A percentile compares a stretch with the other conserved stretches of the same genome.
phyloP scores from a whole-genome alignment of 164 flowering plant species.

The Taxillus chinensis region DNA sequence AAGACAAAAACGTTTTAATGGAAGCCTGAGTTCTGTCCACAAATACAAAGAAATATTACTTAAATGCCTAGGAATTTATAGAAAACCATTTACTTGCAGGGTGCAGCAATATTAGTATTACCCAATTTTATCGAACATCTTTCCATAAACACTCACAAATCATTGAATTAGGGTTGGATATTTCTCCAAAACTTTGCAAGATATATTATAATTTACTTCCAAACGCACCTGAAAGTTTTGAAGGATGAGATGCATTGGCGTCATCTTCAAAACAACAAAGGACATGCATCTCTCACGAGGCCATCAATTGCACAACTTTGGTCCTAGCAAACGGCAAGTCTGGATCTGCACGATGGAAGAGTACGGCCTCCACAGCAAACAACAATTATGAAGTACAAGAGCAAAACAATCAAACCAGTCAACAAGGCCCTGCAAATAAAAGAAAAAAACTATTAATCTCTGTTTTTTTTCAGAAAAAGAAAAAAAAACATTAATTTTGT shows the following conservation, averaged over 20 bases:
- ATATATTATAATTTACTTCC: not conserved
- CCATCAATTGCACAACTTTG: constrained; percentile 5
- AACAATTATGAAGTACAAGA: constrained; percentile 78
- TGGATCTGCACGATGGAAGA: constrained; percentile 78
- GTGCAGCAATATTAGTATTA: too few species aligned
- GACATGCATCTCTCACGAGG: not conserved
- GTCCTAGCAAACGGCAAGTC: constrained; percentile 8
- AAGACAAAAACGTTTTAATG: too few species aligned
- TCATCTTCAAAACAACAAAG: constrained; percentile 1
- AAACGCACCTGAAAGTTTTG: constrained; percentile 3
- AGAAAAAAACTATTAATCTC: too few species aligned
- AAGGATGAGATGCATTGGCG: constrained; percentile 1
- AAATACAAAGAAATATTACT: too few species aligned
- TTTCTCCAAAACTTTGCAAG: constrained; percentile 1
- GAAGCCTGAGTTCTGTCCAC: too few species aligned
- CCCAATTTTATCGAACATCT: too few species aligned
- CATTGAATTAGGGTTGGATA: too few species aligned
- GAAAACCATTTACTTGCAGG: too few species aligned
- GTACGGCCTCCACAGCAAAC: constrained; percentile 86
- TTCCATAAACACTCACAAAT: too few species aligned
- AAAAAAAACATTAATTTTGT: not conserved
- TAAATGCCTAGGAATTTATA: too few species aligned
- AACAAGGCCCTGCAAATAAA: constrained; percentile 52
- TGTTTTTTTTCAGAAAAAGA: not conserved
- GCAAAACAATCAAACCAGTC: constrained; percentile 63